A percentile compares a stretch with the other conserved stretches of the same genome.
Conservation (phyloP, 2,329 filamentous ascomycete species). For the Ophiostoma novo-ulmi region DNA sequence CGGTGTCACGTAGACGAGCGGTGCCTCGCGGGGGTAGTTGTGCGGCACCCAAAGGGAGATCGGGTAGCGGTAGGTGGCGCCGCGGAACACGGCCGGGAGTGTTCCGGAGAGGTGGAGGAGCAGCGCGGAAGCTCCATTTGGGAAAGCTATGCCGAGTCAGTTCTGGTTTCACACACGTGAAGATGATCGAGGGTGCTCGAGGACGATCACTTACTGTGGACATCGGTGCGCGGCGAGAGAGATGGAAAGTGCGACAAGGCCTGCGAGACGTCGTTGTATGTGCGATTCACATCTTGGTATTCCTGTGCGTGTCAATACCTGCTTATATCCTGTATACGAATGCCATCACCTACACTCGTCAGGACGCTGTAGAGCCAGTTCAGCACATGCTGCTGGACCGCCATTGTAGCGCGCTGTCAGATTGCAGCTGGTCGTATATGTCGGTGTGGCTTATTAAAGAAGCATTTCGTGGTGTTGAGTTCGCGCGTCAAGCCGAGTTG, state of each 20-base stretch:
- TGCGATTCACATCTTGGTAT: constrained; percentile 87
- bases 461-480: not conserved
- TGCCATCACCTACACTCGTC: constrained; percentile 56
- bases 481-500: not conserved
- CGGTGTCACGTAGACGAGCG: constrained; percentile 82
- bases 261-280: constrained; percentile 86
- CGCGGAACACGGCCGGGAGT: constrained; percentile 84
- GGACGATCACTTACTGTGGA: constrained; percentile 64
- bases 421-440: not conserved
- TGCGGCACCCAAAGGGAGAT: constrained; percentile 91
- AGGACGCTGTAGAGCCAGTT: constrained; percentile 94
- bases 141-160: constrained; percentile 59
- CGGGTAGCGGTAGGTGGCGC: constrained; percentile 84
- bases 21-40: constrained; percentile 78
- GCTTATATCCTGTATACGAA: not conserved
- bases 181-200: not conserved
- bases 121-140: constrained; percentile 79
- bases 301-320: constrained; percentile 51
- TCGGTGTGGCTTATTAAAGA: not conserved
- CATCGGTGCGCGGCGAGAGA: constrained; percentile 80
- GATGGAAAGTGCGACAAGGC: constrained; percentile 73
- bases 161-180: not conserved
- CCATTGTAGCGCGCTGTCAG: constrained; percentile 40
- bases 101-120: constrained; percentile 83
- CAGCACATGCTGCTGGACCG: constrained; percentile 81